Evolutionary conservation across 2,329 filamentous ascomycete species (phyloP).

Genomic region (Epichloe amarillans): DNA sequence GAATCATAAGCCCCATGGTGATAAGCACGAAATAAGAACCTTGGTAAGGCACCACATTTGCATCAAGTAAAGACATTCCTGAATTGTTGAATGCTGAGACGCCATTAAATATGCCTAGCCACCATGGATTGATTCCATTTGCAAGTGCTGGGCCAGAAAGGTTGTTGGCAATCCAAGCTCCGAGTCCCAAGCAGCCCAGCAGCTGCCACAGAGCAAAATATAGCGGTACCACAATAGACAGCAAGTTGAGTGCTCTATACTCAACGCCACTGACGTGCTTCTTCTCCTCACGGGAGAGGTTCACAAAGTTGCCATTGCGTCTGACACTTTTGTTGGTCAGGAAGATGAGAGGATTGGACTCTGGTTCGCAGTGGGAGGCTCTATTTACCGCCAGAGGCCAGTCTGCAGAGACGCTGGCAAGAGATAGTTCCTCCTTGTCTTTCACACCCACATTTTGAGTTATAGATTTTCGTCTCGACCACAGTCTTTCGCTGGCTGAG

Average conservation of each 20-base stretch:
- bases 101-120: slow-evolving; percentile 54
- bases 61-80: slow-evolving; percentile 55
- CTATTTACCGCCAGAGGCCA: neutral
- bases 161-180: slow-evolving; percentile 45
- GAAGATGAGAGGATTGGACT: neutral
- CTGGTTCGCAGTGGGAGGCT: neutral
- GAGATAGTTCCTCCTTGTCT: neutral
- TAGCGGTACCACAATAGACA: slow-evolving; percentile 44
- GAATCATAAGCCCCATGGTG: slow-evolving; percentile 42
- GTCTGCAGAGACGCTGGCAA: neutral
- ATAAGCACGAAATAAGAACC: slow-evolving; percentile 35
- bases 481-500: neutral
- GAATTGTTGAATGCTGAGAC: slow-evolving; percentile 59
- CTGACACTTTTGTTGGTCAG: slow-evolving; percentile 17
- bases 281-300: slow-evolving; percentile 37
- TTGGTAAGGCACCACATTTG: slow-evolving; percentile 51
- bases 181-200: slow-evolving; percentile 43
- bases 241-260: slow-evolving; percentile 46
- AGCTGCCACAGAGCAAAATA: slow-evolving; percentile 50
- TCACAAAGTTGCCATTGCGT: slow-evolving; percentile 41
- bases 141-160: slow-evolving; percentile 31
- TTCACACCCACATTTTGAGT: neutral
- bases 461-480: neutral
- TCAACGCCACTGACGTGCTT: slow-evolving; percentile 27
- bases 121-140: slow-evolving; percentile 53